Evolutionary conservation across 306 rosid genomes (phyloP).

Genomic region (Cucurbita maxima): DNA sequence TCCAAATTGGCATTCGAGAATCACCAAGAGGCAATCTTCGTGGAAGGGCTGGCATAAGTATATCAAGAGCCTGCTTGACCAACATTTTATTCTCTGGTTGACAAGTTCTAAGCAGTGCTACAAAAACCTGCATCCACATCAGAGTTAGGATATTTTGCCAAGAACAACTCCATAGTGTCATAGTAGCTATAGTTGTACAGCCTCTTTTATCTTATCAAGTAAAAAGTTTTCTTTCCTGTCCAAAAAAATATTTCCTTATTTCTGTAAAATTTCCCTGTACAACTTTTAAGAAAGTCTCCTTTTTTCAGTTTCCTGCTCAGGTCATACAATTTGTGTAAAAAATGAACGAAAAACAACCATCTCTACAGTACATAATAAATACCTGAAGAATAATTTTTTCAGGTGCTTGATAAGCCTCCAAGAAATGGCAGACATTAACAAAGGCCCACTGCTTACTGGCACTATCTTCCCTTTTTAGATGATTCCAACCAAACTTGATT

Average conservation of each 20-base stretch:
- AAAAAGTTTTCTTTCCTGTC: too few species aligned
- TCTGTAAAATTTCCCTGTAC: not conserved
- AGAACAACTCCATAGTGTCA: not conserved
- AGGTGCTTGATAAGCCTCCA: conserved; percentile 99
- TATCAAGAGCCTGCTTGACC: conserved; percentile 99
- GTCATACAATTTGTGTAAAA: not conserved
- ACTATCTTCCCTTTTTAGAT: conserved; percentile 98
- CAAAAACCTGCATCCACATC: conserved; percentile 73
- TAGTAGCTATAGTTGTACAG: too few species aligned
- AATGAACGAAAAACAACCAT: not conserved
- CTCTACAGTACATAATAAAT: conserved; percentile 4
- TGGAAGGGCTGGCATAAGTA: conserved; percentile 99
- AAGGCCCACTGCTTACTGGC: conserved; percentile 99
- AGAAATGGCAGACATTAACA: conserved; percentile 98
- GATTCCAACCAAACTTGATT: conserved; percentile 99
- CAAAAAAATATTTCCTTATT: not conserved
- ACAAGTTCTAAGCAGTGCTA: conserved; percentile 96
- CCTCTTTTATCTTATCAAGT: too few species aligned
- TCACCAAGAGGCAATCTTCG: conserved; percentile 90
- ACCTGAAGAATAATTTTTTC: conserved; percentile 99
- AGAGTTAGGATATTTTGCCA: conserved; percentile 10
- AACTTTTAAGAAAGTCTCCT: not conserved
- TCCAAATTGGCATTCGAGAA: conserved; percentile 98
- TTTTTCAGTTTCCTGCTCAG: not conserved
- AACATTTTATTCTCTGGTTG: conserved; percentile 98